A percentile compares a stretch with the other conserved stretches of the same genome.
These are phyloP conservation scores for Phoma sp. DNA, from an alignment of 2,329 filamentous ascomycete genomes.

Conservation along the genomic window DNA sequence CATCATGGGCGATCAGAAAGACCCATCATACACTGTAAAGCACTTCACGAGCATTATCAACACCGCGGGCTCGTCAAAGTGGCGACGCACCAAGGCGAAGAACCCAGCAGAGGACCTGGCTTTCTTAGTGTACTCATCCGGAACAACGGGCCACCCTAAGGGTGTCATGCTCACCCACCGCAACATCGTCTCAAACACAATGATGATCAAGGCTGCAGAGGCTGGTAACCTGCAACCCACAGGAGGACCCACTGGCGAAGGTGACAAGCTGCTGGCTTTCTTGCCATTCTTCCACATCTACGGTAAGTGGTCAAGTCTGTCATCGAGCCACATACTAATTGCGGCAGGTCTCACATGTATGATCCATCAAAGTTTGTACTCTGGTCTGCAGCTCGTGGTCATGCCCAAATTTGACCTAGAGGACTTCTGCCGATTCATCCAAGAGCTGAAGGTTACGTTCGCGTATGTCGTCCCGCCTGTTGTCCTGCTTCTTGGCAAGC, in stretches of 20 bases:
- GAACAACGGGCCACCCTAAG: slow-evolving; percentile 90
- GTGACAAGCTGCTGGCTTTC: slow-evolving; percentile 79
- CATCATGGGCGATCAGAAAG: slow-evolving; percentile 73
- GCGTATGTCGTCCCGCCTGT: slow-evolving; percentile 86
- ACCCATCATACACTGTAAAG: slow-evolving; percentile 65
- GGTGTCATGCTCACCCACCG: slow-evolving; percentile 85
- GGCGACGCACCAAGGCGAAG: slow-evolving; percentile 64
- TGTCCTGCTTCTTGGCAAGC: slow-evolving; percentile 79
- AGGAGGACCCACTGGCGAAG: slow-evolving; percentile 66
- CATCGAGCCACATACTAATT: slow-evolving; percentile 7
- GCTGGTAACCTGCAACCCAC: slow-evolving; percentile 63
- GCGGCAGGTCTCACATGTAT: slow-evolving; percentile 71
- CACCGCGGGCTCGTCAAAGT: slow-evolving; percentile 65
- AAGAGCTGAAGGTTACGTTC: slow-evolving; percentile 78
- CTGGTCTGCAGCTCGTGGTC: slow-evolving; percentile 71
- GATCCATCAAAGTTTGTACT: slow-evolving; percentile 71
- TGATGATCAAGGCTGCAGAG: slow-evolving; percentile 53
- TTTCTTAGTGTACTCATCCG: slow-evolving; percentile 87
- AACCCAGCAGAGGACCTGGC: slow-evolving; percentile 74
- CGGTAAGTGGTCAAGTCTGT: slow-evolving; percentile 56
- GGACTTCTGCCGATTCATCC: slow-evolving; percentile 77
- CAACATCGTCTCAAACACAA: slow-evolving; percentile 79
- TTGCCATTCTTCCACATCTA: slow-evolving; percentile 94
- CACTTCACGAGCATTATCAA: slow-evolving; percentile 78
- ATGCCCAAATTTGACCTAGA: slow-evolving; percentile 85